phyloP scores from a whole-genome alignment of 352 stramenopile genomes.

The Globisporangium parvum region DNA sequence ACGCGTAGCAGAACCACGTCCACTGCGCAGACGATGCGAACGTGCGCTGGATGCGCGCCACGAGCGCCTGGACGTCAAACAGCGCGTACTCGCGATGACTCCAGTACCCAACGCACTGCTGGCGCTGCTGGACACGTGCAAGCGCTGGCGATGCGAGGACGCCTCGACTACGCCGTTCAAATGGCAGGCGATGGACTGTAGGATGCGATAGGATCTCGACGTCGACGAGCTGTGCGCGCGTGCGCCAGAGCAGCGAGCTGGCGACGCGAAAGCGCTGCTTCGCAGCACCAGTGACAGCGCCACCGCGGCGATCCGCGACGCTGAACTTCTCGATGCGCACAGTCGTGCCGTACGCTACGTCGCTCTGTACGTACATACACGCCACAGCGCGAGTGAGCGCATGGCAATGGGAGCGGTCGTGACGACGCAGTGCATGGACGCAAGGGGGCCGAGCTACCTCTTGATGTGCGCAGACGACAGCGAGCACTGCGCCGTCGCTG shows the following conservation, averaged over 20 bases:
- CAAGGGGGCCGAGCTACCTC: conserved; percentile 5
- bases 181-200: conserved; percentile 34
- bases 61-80: conserved; percentile 55
- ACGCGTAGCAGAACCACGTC: conserved; percentile 54
- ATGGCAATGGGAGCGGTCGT: too few relatives aligned
- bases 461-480: conserved; percentile 53
- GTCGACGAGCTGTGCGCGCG: conserved; percentile 16
- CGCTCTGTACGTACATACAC: conserved; percentile 13
- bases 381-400: neutral
- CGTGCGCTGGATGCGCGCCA: conserved; percentile 58
- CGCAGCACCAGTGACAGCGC: conserved; percentile 48
- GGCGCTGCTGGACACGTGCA: conserved; percentile 10
- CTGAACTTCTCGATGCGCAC: conserved; percentile 66
- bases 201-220: conserved; percentile 64
- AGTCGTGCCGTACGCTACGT: conserved; percentile 49
- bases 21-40: conserved; percentile 67
- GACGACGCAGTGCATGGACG: neutral
- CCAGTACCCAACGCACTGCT: conserved; percentile 50
- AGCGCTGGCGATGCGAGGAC: conserved; percentile 6
- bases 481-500: conserved; percentile 44
- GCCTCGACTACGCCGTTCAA: conserved; percentile 9
- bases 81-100: conserved; percentile 32
- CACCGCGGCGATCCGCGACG: conserved; percentile 34
- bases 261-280: conserved; percentile 65
- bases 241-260: conserved; percentile 7